These are phyloP conservation scores for Tremellales sp. DNA, from an alignment of 1,284 basidiomycete species.

Conservation along the genomic window DNA sequence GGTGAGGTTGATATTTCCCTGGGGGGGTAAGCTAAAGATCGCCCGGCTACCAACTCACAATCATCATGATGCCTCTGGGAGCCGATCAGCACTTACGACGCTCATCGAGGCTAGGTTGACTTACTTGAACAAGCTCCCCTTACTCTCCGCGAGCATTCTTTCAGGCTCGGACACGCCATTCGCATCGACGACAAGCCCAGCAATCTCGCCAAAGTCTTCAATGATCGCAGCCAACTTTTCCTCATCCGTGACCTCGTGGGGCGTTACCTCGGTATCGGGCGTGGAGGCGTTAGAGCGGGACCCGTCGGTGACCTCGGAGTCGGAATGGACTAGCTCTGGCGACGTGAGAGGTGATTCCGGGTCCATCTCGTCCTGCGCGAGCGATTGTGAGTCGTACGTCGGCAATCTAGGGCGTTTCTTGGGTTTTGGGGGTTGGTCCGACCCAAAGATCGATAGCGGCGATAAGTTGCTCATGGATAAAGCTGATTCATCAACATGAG, in stretches of 20 bases:
- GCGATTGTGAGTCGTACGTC: background rate
- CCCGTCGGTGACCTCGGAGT: background rate
- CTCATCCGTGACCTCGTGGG: constrained; percentile 25
- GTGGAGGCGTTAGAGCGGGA: background rate
- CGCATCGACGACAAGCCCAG: constrained; percentile 53
- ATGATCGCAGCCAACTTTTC: constrained; percentile 44
- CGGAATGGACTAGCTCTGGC: background rate
- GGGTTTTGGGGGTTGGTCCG: background rate
- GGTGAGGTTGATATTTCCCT: constrained; percentile 63
- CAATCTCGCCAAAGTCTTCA: constrained; percentile 46
- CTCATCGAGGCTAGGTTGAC: constrained; percentile 11
- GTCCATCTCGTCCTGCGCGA: background rate
- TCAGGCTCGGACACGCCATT: constrained; percentile 53
- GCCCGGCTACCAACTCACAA: constrained; percentile 46
- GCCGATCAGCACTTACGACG: constrained; percentile 5
- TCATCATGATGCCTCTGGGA: constrained; percentile 51
- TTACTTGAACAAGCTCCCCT: constrained; percentile 50
- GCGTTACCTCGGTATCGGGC: background rate
- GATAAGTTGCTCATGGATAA: constrained; percentile 28
- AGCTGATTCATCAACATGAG: constrained; percentile 13
- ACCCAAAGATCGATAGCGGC: constrained; percentile 2
- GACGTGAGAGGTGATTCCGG: background rate
- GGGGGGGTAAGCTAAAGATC: constrained; percentile 20
- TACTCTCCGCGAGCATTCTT: constrained; percentile 56
- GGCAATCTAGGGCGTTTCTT: constrained; percentile 8